Evolutionary conservation across 495 filamentous ascomycete species (phyloP), one percentile per base, ranked within the genome.

Genomic region (Tuber aestivum): DNA sequence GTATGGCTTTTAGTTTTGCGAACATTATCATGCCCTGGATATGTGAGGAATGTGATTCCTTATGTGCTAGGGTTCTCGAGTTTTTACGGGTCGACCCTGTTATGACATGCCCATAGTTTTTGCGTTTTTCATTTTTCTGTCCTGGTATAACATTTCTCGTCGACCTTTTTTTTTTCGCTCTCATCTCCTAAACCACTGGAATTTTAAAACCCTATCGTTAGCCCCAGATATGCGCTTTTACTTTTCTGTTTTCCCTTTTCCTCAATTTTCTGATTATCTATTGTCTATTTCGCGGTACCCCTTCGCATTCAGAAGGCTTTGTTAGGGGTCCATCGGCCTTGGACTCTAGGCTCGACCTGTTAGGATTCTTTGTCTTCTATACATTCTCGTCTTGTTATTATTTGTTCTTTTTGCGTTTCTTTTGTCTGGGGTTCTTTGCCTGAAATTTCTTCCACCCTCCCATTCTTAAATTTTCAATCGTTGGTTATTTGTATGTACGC

Each of bases 11-110:
- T n/a, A 23, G 50, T 32, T 65, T 65, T 21, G 32, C 44, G 72
- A 37, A n/a, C n/a, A 70, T 27, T 73, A 37, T 70, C n/a, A n/a
- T n/a, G n/a, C 56, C n/a, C 35, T 32, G 74, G 14, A 32, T 72
- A 72, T n/a, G 16, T 72, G 27, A 35, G 38, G 69, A 48, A 71
- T 45, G 73, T 23, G 40, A 71, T 74, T n/a, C 56, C 37, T 41
- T 40, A 27, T 38, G 32, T 32, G 45, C 73, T 9, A 27, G 65
- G 10, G 56, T 37, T 42, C 35, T 70, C 32, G 20, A 35, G 56
- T 35, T 65, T 32, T 18, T 12, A 35, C 56, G 56, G 32, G 56
- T 65, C 56, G 56, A 65, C 56, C 56, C 56, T 65, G 27, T 18
- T 14, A 65, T 65, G 56, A 27, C 20, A 35, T 65, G 32, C 56